Conservation (phyloP, 768 basidiomycete genomes). For the Rhizopogon rudus region DNA sequence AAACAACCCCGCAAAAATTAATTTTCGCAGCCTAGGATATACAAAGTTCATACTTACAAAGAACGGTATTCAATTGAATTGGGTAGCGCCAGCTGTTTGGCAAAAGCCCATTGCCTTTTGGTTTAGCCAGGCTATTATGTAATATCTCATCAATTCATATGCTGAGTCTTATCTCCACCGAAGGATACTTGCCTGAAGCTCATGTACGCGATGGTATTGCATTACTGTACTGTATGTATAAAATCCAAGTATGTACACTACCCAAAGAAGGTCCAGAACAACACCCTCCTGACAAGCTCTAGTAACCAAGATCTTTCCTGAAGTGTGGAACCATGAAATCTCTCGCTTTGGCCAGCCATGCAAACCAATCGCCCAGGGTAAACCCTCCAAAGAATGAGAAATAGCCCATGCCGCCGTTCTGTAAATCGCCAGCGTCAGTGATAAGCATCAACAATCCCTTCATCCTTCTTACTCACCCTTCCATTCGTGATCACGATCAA, state of each 20-base stretch:
- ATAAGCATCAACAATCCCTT: conserved; percentile 5
- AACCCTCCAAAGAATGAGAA: conserved; percentile 40
- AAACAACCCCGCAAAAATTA: background rate
- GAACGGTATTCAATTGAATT: too few species aligned
- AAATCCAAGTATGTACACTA: too few species aligned
- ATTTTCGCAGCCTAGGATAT: too few species aligned
- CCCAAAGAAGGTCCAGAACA: background rate
- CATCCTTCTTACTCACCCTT: conserved; percentile 33
- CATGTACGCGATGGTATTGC: too few species aligned
- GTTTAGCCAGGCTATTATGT: too few species aligned
- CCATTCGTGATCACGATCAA: conserved; percentile 51
- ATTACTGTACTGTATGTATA: too few species aligned
- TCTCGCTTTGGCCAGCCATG: conserved; percentile 36
- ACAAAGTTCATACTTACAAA: too few species aligned
- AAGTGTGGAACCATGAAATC: conserved; percentile 22
- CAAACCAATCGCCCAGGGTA: conserved; percentile 38
- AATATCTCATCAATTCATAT: too few species aligned
- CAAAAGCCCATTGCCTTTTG: too few species aligned
- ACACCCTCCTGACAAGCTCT: background rate
- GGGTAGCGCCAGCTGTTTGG: too few species aligned
- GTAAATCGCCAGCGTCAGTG: conserved; percentile 1
- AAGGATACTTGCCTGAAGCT: too few species aligned
- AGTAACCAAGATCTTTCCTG: conserved; percentile 24
- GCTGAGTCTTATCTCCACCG: too few species aligned
- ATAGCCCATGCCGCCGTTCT: conserved; percentile 39